Percentiles rank a stretch among this genome's conserved stretches.
These are phyloP conservation scores for Fusarium solani-melongenae DNA, from an alignment of 2,329 filamentous ascomycete genomes.

Conservation along the genomic window DNA sequence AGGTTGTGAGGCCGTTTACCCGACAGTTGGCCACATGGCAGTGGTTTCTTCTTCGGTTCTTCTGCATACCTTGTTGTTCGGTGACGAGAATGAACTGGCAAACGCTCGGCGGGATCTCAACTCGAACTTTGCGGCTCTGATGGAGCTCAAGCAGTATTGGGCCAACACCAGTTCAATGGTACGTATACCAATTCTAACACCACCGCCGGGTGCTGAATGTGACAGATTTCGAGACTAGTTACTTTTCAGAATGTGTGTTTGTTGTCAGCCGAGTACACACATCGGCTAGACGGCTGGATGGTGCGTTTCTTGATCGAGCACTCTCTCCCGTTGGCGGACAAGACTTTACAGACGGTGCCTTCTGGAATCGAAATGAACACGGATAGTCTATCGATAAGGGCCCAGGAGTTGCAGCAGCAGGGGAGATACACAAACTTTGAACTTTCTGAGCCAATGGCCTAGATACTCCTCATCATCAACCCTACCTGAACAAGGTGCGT, in stretches of 20 bases:
- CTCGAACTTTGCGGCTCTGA: slow-evolving; percentile 30
- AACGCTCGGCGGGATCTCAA: slow-evolving; percentile 17
- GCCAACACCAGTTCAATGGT: slow-evolving; percentile 21
- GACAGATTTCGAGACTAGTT: slow-evolving; percentile 26
- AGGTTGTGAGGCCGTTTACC: slow-evolving; percentile 24
- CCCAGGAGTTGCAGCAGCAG: neutral
- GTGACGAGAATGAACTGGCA: slow-evolving; percentile 12
- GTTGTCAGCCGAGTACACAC: slow-evolving; percentile 15
- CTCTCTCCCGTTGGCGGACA: slow-evolving; percentile 10
- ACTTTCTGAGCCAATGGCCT: neutral
- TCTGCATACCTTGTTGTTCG: slow-evolving; percentile 33
- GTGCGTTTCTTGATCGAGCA: slow-evolving; percentile 29
- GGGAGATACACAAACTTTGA: neutral
- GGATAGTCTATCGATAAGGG: neutral
- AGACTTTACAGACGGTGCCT: neutral
- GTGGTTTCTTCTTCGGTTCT: slow-evolving; percentile 33
- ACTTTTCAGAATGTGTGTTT: slow-evolving; percentile 33
- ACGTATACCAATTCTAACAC: neutral
- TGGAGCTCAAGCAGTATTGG: slow-evolving; percentile 32
- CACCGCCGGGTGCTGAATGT: too few species aligned
- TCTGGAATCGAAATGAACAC: neutral
- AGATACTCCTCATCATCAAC: neutral
- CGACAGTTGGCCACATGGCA: slow-evolving; percentile 34
- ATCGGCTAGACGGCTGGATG: slow-evolving; percentile 35
- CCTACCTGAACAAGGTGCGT: neutral